phyloP scores from a whole-genome alignment of 768 basidiomycete species.

The Pulveroboletus sp. region DNA sequence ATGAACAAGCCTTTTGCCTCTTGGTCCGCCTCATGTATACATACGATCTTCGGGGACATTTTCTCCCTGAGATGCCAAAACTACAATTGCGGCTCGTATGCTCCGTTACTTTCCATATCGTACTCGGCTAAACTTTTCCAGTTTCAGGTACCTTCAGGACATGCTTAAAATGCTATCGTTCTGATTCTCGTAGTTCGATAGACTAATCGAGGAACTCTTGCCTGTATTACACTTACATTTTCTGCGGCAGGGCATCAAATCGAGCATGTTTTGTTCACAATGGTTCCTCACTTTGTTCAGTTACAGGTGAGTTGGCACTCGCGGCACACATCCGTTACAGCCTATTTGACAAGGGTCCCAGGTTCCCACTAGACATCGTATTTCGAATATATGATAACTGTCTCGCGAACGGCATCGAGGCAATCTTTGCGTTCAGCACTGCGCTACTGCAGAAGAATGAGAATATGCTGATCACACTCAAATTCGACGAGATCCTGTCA shows the following conservation, averaged over 20 bases:
- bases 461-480: constrained; percentile 65
- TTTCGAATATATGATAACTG: constrained; percentile 97
- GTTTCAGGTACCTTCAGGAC: constrained; percentile 52
- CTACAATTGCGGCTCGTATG: constrained; percentile 84
- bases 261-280: constrained; percentile 97
- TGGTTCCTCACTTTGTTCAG: constrained; percentile 99
- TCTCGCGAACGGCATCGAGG: constrained; percentile 94
- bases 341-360: constrained; percentile 26
- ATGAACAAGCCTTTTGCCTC: constrained; percentile 97
- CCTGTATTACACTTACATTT: constrained; percentile 94
- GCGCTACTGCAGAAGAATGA: constrained; percentile 87
- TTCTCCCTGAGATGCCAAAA: constrained; percentile 99
- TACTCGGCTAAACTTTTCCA: constrained; percentile 20
- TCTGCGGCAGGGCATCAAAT: constrained; percentile 89
- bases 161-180: constrained; percentile 1
- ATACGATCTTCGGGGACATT: constrained; percentile 94
- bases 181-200: constrained; percentile 68
- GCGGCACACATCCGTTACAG: not conserved
- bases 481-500: constrained; percentile 86
- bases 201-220: constrained; percentile 85
- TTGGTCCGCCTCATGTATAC: constrained; percentile 94
- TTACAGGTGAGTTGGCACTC: constrained; percentile 58
- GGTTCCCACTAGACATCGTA: constrained; percentile 91
- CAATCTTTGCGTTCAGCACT: constrained; percentile 92
- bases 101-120: not conserved